These are phyloP conservation scores for Nigrospora sphaerica DNA, from an alignment of 2,329 filamentous ascomycete species.

Conservation along the genomic window DNA sequence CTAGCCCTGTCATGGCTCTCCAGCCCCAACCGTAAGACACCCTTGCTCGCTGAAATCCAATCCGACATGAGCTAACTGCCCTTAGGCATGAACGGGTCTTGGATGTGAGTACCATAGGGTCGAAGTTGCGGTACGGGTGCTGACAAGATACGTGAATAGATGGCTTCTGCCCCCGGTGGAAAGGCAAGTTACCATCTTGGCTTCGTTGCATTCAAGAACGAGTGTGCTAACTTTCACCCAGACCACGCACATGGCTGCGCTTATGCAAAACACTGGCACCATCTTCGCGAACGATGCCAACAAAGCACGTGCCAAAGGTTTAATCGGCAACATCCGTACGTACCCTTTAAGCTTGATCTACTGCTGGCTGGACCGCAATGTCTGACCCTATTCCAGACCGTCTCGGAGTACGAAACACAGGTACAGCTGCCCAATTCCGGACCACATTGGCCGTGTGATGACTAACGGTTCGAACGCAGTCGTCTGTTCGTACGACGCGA, in stretches of 20 bases:
- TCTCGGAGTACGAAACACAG: too few species aligned
- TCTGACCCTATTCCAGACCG: too few species aligned
- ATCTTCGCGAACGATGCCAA: constrained; percentile 96
- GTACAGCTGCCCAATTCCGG: too few species aligned
- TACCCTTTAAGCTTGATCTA: too few species aligned
- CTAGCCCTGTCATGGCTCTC: constrained; percentile 75
- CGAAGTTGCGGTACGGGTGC: too few species aligned
- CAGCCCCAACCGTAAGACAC: neutral
- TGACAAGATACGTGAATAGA: constrained; percentile 13
- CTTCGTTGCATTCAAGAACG: neutral
- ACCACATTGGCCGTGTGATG: too few species aligned
- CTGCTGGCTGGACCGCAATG: too few species aligned
- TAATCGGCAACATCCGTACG: constrained; percentile 90
- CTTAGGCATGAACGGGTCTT: constrained; percentile 89
- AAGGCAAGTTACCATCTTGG: neutral
- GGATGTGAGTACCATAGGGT: constrained; percentile 35
- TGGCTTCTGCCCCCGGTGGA: constrained; percentile 91
- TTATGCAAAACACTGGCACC: constrained; percentile 96
- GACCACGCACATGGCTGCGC: constrained; percentile 88
- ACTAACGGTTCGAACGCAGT: constrained; percentile 62
- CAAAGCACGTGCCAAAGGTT: constrained; percentile 87
- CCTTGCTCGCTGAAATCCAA: too few species aligned
- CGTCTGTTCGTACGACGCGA: constrained; percentile 90
- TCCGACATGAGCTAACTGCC: constrained; percentile 52
- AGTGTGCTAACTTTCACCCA: constrained; percentile 38